Conservation (phyloP, 1,139 yeast genomes). For the Kodamaea fungicola region DNA sequence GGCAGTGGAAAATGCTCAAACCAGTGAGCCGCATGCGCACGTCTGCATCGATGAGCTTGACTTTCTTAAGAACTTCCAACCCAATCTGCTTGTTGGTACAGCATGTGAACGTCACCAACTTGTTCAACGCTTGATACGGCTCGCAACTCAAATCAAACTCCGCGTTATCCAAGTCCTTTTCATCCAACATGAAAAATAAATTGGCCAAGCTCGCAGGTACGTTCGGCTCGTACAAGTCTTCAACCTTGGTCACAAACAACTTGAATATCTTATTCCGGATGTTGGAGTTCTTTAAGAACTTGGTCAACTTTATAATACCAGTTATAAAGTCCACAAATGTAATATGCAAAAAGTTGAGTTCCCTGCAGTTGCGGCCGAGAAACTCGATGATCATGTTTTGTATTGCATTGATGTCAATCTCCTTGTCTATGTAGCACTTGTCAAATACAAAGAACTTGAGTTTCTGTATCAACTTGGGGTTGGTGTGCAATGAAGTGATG, state of each 20-base stretch:
- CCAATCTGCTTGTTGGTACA: conserved; percentile 33
- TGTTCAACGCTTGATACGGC: conserved; percentile 23
- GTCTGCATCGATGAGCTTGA: conserved; percentile 20
- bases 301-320: conserved; percentile 25
- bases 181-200: conserved; percentile 33
- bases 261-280: conserved; percentile 31
- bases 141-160: conserved; percentile 20
- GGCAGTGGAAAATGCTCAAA: conserved; percentile 34
- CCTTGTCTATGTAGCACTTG: conserved; percentile 24
- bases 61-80: conserved; percentile 22
- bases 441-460: conserved; percentile 35
- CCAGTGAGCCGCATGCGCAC: conserved; percentile 28
- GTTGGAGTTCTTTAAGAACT: conserved; percentile 22
- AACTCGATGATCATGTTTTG: conserved; percentile 26
- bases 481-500: conserved; percentile 17
- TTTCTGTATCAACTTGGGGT: conserved; percentile 19
- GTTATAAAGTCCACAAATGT: conserved; percentile 29
- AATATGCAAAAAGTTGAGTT: conserved; percentile 32
- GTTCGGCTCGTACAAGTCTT: conserved; percentile 24
- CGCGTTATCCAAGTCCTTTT: conserved; percentile 18
- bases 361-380: conserved; percentile 24
- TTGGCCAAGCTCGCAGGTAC: conserved; percentile 30
- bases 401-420: conserved; percentile 13
- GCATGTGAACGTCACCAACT: conserved; percentile 30
- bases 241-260: conserved; percentile 26